Base-by-base conservation (phyloP, 1,139 yeast species). In the Tardiomyces blankii region DNA sequence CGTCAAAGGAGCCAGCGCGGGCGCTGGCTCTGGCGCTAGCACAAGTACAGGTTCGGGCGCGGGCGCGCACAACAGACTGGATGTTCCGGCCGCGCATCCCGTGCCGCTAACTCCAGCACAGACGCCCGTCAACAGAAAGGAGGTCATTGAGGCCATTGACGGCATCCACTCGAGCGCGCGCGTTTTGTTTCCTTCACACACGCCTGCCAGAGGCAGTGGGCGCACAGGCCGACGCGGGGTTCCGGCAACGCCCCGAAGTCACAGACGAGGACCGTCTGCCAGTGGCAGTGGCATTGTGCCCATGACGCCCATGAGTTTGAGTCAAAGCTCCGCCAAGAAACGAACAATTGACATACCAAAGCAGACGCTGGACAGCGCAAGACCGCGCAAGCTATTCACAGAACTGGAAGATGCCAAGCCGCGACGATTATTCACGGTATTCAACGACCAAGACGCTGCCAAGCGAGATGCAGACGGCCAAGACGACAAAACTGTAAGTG, bases 51-150 rank as follows among this genome's bases (percentile, higher is more conserved):
- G n/a, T n/a, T 7, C 7, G 7, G 38, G 16, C 18, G 38, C 14
- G 12, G 8, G 7, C 6, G 12, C 12, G 13, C 39, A 16, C 19
- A 35, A 9, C 18, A 35, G 39, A 19, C 19, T n/a, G 5, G 19
- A 35, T 12, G 12, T 27, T 3, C 45, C 33, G 2, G 30, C 44
- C 30, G 42, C 44, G 2, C 42, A 44, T 21, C 35, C 46, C 21
- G 49, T 46, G 5, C 55, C 55, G 9, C 39, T 56, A 47, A 56
- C 60, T 9, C 60, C 60, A 2, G 54, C 51, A 19, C 57, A 56
- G 41, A 56, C 60, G 4, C 60, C 60, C 2, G 57, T 49, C 12
- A 45, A 46, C 38, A 39, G 57, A 27, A 54, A 54, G 41, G 41
- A 44, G 48, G 48, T 46, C 25, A 41, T 52, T 16, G 55, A 52